Conservation (phyloP, 2,329 filamentous ascomycete species). For the Exophiala mesophila region DNA sequence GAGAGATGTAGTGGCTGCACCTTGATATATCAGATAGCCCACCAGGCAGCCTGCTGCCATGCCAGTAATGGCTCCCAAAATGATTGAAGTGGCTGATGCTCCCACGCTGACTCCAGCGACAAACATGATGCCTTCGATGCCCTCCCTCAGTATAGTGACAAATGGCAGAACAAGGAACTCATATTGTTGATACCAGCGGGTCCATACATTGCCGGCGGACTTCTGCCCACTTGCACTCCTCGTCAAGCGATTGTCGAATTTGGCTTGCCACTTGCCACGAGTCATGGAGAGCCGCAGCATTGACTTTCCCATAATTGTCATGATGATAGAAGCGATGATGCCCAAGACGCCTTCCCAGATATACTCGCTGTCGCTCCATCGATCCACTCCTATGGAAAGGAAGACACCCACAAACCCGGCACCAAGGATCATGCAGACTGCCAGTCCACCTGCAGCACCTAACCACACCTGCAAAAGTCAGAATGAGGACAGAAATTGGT, state of each 20-base stretch:
- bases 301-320: constrained; percentile 73
- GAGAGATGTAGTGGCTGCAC: constrained; percentile 57
- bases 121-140: constrained; percentile 80
- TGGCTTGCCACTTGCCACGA: constrained; percentile 78
- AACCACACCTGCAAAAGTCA: too few relatives aligned
- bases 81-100: constrained; percentile 69
- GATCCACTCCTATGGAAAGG: constrained; percentile 63
- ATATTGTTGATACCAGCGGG: constrained; percentile 72
- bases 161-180: constrained; percentile 83
- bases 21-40: constrained; percentile 74
- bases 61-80: constrained; percentile 71
- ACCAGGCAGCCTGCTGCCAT: constrained; percentile 61
- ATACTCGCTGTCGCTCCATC: constrained; percentile 64
- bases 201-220: constrained; percentile 27
- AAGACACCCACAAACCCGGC: constrained; percentile 67
- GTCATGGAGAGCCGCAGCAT: constrained; percentile 77
- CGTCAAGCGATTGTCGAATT: constrained; percentile 68
- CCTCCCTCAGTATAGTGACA: constrained; percentile 77
- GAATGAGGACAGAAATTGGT: too few relatives aligned
- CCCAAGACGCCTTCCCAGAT: constrained; percentile 78
- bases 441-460: constrained; percentile 58
- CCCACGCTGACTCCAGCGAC: constrained; percentile 77
- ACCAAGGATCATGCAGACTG: constrained; percentile 62
- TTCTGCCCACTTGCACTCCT: constrained; percentile 41
- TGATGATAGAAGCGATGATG: constrained; percentile 70